Percentiles rank a stretch among this genome's conserved stretches.
Evolutionary conservation across 345 rosid genomes (phyloP).

Genomic region (Eucalyptus pauciflora): DNA sequence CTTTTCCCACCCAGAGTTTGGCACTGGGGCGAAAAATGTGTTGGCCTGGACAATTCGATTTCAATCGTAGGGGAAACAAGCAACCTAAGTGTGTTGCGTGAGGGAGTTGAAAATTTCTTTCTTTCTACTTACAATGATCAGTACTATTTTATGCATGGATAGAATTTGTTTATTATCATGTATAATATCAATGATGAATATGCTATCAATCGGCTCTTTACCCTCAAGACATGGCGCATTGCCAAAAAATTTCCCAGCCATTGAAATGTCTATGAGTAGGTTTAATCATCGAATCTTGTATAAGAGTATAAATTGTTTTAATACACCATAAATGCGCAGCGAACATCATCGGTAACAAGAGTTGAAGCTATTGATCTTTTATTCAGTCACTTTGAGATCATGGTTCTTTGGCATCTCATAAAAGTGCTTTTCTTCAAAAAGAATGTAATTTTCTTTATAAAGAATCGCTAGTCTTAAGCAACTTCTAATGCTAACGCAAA

Average conservation of each 20-base stretch:
- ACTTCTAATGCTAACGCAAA: not conserved
- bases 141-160: not conserved
- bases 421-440: not conserved
- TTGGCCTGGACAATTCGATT: not conserved
- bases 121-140: not conserved
- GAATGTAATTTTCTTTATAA: not conserved
- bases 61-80: not conserved
- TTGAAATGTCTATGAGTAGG: not conserved
- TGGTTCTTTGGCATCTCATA: not conserved
- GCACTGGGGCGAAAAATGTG: not conserved
- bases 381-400: not conserved
- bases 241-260: accelerated
- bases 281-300: not conserved
- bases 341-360: accelerated
- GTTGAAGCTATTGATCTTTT: not conserved
- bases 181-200: not conserved
- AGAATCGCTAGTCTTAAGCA: not conserved
- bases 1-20: not conserved
- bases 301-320: not conserved
- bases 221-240: not conserved
- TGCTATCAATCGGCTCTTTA: not conserved
- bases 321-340: not conserved
- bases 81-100: not conserved
- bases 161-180: not conserved
- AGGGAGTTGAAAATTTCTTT: not conserved